A percentile compares a stretch with the other conserved stretches of the same genome.
phyloP scores from a whole-genome alignment of 257 asterid species.

The Perilla frutescens region DNA sequence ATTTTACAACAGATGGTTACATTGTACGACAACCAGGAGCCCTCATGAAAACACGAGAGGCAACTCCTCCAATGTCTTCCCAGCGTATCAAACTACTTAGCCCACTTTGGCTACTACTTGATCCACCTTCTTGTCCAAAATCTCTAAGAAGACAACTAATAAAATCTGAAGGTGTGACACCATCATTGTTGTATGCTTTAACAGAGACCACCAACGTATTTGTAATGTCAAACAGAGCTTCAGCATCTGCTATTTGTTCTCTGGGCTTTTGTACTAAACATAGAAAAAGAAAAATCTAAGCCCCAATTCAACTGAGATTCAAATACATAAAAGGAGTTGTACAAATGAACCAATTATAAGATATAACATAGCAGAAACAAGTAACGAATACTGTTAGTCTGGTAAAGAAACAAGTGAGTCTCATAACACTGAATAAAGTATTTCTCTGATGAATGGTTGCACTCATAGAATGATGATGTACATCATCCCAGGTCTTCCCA shows the following conservation, averaged over 20 bases:
- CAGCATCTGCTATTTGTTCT: conserved; percentile 97
- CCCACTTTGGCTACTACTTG: conserved; percentile 54
- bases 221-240: conserved; percentile 86
- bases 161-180: conserved; percentile 80
- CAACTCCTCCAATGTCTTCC: conserved; percentile 72
- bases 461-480: too few relatives aligned
- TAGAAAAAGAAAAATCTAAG: conserved; percentile 7
- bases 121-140: conserved; percentile 62
- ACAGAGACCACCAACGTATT: conserved; percentile 81
- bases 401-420: not conserved
- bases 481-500: not conserved
- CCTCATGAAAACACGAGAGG: conserved; percentile 66
- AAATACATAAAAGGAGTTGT: not conserved
- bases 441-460: too few relatives aligned
- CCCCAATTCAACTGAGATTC: not conserved
- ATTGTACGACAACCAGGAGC: conserved; percentile 84
- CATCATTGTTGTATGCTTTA: conserved; percentile 74
- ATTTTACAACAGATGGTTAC: conserved; percentile 46
- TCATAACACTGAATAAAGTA: too few relatives aligned
- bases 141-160: conserved; percentile 69
- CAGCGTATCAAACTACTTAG: conserved; percentile 56
- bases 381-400: not conserved
- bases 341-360: not conserved
- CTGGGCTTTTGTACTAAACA: conserved; percentile 79
- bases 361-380: not conserved